Base-by-base conservation (phyloP, 2,329 filamentous ascomycete genomes). In the Leptographium wingfieldii region DNA sequence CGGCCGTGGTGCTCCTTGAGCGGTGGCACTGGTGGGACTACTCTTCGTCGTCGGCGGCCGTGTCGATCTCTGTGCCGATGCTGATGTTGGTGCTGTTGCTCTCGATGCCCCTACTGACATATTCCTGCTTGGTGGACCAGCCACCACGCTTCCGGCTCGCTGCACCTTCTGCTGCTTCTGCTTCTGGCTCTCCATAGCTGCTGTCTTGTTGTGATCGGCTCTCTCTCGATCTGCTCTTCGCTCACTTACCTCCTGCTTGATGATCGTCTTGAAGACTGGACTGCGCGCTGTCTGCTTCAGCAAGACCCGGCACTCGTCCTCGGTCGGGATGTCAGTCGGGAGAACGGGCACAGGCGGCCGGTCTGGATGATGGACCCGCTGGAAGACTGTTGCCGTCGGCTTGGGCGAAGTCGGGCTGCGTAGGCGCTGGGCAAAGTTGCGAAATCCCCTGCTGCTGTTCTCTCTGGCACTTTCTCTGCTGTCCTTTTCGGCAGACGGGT, bases 321-420 rank as follows among this genome's bases (percentile, higher is more conserved):
- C 69, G 2, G 66, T 64, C 2, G 69, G 69, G 3, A 65, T 64
- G 49, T 68, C 63, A 10, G 58, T 43, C 1, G 64, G 64, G 5
- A 58, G 60, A 16, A 66, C 22, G 3, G 66, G 59, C 10, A 63
- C 59, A 1, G 40, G 10, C 0, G 66, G 68, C 1, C 68, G 65
- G 58, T 70, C 69, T 9, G 69, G 69, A 2, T 65, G 65, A 54
- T 68, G 66, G 10, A 65, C 54, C 22, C 64, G 62, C 16, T 59
- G 52, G 31, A 63, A 62, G 27, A 11, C 10, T 49, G 52, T 12
- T 3, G 46, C 19, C 9, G 33, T 35, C 33, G 33, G 33, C 10
- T n/a, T 52, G 4, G 31, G 14, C 14, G 56, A 25, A 6, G 29
- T n/a, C 14, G 56, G 14, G 16, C 33, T 56, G 35, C 57, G 57